Evolutionary conservation across 345 rosid species (phyloP).

Genomic region (Acer yangbiense): DNA sequence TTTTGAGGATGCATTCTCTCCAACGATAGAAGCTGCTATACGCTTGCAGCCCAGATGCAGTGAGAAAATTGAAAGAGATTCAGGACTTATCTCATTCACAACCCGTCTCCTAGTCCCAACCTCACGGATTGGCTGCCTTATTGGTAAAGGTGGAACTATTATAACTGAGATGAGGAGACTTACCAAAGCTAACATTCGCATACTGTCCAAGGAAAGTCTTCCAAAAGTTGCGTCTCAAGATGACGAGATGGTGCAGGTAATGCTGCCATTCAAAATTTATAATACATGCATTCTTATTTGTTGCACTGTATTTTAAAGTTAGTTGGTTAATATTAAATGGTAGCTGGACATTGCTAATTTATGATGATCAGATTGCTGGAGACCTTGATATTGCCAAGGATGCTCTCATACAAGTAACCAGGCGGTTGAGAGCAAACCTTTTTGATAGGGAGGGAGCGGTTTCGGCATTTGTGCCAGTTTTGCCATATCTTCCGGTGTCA

Average conservation of each 20-base stretch:
- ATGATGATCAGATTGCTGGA: constrained; percentile 69
- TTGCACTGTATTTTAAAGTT: neutral
- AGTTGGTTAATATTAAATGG: neutral
- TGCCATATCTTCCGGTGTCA: constrained; percentile 86
- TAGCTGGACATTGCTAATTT: constrained; percentile 13
- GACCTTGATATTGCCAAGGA: constrained; percentile 96
- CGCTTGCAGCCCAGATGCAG: constrained; percentile 93
- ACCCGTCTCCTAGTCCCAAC: constrained; percentile 93
- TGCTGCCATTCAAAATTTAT: constrained; percentile 1
- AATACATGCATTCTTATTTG: constrained; percentile 14
- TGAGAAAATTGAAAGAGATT: constrained; percentile 92
- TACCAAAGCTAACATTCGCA: constrained; percentile 90
- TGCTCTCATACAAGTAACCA: constrained; percentile 82
- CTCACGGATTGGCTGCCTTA: constrained; percentile 91
- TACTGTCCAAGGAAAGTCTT: constrained; percentile 82
- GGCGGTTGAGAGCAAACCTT: constrained; percentile 79
- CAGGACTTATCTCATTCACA: constrained; percentile 84
- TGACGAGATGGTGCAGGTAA: constrained; percentile 99
- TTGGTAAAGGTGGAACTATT: constrained; percentile 92
- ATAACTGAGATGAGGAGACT: constrained; percentile 88
- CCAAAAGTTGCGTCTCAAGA: constrained; percentile 86
- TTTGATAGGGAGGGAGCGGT: constrained; percentile 88
- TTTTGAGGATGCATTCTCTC: constrained; percentile 84
- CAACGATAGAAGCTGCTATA: constrained; percentile 85
- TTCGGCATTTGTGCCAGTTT: constrained; percentile 78